Base-by-base conservation (phyloP, 2,329 filamentous ascomycete genomes). In the Xylaria sp. region DNA sequence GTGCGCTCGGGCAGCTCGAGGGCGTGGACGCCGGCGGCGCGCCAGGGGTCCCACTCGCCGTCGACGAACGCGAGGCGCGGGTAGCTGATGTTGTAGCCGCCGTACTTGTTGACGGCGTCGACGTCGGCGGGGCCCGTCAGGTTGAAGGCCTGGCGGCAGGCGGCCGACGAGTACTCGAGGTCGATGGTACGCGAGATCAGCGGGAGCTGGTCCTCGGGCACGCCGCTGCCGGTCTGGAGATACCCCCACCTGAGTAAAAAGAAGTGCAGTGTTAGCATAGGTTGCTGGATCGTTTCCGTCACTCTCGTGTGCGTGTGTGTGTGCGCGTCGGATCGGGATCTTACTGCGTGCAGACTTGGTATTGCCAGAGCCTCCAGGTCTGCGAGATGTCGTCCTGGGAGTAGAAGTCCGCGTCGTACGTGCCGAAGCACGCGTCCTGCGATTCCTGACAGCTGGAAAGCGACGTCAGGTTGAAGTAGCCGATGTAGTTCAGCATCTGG, bases 221-320 rank as follows among this genome's bases (percentile, higher is more conserved):
- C 85, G 21, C 86, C 83, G 4, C 84, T 86, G 44, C 91, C 90
- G 0, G 88, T 91, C 60, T 87, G 82, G 45, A 92, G 83, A 72
- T 84, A 94, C 8, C 90, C 91, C 90, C 89, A 94, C 79, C 84
- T 82, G n/a, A n/a, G n/a, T n/a, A n/a, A n/a, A n/a, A n/a, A n/a
- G n/a, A 13, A 43, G 17, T 54, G 52, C 44, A 60, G 4, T 47
- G 45, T 65, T 49, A 64, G 62, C 17, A 50, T 52, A n/a, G n/a
- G n/a, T 47, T 59, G 51, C n/a, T 13, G n/a, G 20, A 37, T 17
- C n/a, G n/a, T 46, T 44, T 43, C 18, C 9, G 29, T 34, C 16
- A 34, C 8, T 13, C 4, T 24, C n/a, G 1, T 39, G 8, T 11
- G 13, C 21, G 6, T 19, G 42, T 6, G 26, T 3, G 18, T 39